Evolutionary conservation across 352 stramenopile species (phyloP), one percentile per base, ranked within the genome.

Genomic region (Aphanomyces stellatus): DNA sequence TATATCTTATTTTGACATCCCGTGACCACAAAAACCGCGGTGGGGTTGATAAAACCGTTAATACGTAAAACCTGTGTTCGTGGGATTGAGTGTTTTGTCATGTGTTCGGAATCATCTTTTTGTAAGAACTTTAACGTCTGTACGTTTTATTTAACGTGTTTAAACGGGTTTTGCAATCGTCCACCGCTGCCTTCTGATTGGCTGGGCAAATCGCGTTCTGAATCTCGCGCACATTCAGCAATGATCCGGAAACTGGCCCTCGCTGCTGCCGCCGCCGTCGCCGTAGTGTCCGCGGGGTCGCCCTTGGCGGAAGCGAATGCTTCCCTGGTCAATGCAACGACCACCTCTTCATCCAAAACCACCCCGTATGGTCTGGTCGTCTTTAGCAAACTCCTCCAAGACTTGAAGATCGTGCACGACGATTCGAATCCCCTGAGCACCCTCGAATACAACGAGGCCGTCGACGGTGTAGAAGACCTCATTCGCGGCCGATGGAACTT

Each of bases 401-500:
- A 49, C 5, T 30, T 65, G 30, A 41, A 65, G 10, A 37, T 65
- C 11, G 34, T 33, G 17, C 57, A 46, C 43, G 34, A 56, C 24
- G 4, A 22, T 24, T 15, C 1, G 4, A 31, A 65, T 10, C 57
- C 57, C 13, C 28, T 65, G 15, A 65, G 34, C 43, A 41, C 40
- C 2, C 13, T 46, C 57, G 57, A 65, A 27, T 65, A 49, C 28
- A 65, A 65, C 57, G 28, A 51, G 8, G 34, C 57, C 28, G 57
- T 65, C n/a, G 28, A 49, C 27, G 40, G 30, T 17, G 43, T 65
- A 6, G 57, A 65, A 55, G 43, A 53, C 30, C 2, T 65, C 27
- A 46, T 65, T 41, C 24, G 27, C 8, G 49, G 49, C 33, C 49
- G 49, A 37, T 57, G 49, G 49, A n/a, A 22, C 15, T 56, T 55